Evolutionary conservation across 148 eudicot genomes (phyloP), one percentile per base, ranked within the genome.

Genomic region (Talinum fruticosum): DNA sequence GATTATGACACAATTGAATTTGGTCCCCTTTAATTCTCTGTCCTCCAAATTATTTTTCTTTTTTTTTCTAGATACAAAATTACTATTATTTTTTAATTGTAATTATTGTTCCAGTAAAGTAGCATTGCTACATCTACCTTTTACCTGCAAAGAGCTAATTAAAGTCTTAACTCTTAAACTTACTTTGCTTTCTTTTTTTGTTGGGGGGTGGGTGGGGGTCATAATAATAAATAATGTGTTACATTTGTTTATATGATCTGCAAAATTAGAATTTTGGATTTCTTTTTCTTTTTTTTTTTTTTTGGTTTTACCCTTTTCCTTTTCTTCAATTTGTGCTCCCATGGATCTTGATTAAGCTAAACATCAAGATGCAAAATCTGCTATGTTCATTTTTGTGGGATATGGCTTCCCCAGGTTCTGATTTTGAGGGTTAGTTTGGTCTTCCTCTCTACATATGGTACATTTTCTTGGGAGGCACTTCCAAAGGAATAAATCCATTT

Each of bases 1-100:
- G 78, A 82, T 78, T 68, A 61, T 82, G 81, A 78, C 81, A 81
- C 78, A 68, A 78, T 82, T 78, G 49, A 51, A 78, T 78, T 82
- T 68, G 47, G 66, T 10, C 2, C 32, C 80, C 53, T 35, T 64
- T 64, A 49, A 54, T 53, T 49, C 53, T 66, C 18, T 24, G 26
- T 21, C 44, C 45, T 62, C 33, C 71, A 68, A 68, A 24, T 72
- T 45, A 30, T 49, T 72, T 29, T 45, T 72, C 36, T 29, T 72
- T 44, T 19, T 33, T 16, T 5, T 18, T 4, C 5, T 41, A 41
- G 13, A 8, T 0, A 49, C 2, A 49, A 49, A 8, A 49, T 14
- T 1, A 49, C 2, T 0, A 49, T 14, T 6, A 24, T 71, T 28
- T 2, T 26, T n/a, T 14, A 24, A n/a, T 36, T 5, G 36, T 30